Conservation (phyloP, 179 eudicot species). For the Actinidia polygama region DNA sequence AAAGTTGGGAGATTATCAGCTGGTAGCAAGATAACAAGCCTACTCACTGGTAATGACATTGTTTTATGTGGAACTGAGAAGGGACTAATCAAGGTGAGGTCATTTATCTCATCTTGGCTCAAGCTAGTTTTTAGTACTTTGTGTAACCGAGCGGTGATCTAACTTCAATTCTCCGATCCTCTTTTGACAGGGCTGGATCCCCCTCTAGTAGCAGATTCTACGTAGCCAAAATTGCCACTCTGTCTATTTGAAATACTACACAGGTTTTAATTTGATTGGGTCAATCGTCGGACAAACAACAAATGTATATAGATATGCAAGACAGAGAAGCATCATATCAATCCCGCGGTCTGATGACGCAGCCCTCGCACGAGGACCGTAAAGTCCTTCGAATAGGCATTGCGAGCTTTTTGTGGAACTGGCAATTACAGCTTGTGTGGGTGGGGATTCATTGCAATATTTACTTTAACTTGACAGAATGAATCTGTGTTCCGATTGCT, state of each 20-base stretch:
- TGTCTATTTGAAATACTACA: background rate
- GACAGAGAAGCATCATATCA: background rate
- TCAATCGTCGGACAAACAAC: background rate
- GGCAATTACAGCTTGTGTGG: background rate
- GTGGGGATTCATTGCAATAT: no score
- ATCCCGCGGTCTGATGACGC: background rate
- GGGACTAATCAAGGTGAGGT: constrained; percentile 55
- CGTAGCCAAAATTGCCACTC: background rate
- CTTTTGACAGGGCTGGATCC: constrained; percentile 61
- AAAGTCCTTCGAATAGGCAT: no score
- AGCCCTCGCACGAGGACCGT: no score
- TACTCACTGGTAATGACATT: constrained; percentile 57
- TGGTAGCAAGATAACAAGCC: constrained; percentile 65
- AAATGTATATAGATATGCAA: constrained; percentile 5
- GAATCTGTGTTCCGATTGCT: background rate
- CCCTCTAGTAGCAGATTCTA: constrained; percentile 37
- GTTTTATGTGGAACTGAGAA: constrained; percentile 59
- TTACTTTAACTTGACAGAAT: background rate
- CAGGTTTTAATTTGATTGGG: background rate
- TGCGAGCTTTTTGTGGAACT: no score
- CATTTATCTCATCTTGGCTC: background rate
- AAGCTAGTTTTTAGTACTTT: background rate
- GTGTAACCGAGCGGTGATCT: background rate
- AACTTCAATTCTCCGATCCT: constrained; percentile 2
- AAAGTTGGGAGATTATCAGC: constrained; percentile 72